A percentile compares a stretch with the other conserved stretches of the same genome.
Evolutionary conservation across 2,329 filamentous ascomycete genomes (phyloP).

Genomic region (Akanthomyces dipterigenus): DNA sequence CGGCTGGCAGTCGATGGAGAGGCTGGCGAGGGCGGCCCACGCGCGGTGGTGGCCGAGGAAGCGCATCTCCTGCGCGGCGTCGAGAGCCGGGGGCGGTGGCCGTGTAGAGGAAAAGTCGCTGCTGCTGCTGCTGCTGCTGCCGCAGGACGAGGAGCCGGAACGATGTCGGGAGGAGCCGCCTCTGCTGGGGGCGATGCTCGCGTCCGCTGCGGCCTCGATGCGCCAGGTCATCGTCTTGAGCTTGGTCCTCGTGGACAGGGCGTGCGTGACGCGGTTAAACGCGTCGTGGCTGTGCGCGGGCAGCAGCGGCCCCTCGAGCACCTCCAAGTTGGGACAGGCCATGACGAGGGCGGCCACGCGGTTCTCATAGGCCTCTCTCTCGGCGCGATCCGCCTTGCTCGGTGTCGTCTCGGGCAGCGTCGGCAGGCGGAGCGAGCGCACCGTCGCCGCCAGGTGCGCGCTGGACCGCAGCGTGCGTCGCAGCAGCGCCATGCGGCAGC

Average conservation of each 20-base stretch:
- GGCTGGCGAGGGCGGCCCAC: constrained; percentile 48
- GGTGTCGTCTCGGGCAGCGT: constrained; percentile 21
- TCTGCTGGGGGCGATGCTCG: background rate
- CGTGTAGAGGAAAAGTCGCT: constrained; percentile 20
- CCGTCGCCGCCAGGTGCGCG: constrained; percentile 45
- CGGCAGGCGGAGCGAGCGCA: constrained; percentile 50
- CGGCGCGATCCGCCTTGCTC: constrained; percentile 15
- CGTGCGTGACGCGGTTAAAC: constrained; percentile 52
- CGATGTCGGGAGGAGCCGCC: constrained; percentile 18
- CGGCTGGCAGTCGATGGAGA: constrained; percentile 53
- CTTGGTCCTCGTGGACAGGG: constrained; percentile 48
- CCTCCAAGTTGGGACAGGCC: constrained; percentile 59
- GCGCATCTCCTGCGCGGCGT: constrained; percentile 29
- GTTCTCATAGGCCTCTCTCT: constrained; percentile 46
- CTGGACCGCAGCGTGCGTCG: constrained; percentile 50
- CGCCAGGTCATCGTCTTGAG: constrained; percentile 56
- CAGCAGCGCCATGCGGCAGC: constrained; percentile 48
- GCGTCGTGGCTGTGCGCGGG: constrained; percentile 45
- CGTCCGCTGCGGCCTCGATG: constrained; percentile 30
- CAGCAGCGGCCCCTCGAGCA: constrained; percentile 47
- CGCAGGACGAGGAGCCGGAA: constrained; percentile 15
- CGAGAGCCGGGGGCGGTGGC: constrained; percentile 25
- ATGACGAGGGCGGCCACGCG: constrained; percentile 54
- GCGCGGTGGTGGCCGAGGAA: constrained; percentile 46
- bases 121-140: background rate